Evolutionary conservation across 441 rosid species (phyloP).

Genomic region (Raphanus hybrid): DNA sequence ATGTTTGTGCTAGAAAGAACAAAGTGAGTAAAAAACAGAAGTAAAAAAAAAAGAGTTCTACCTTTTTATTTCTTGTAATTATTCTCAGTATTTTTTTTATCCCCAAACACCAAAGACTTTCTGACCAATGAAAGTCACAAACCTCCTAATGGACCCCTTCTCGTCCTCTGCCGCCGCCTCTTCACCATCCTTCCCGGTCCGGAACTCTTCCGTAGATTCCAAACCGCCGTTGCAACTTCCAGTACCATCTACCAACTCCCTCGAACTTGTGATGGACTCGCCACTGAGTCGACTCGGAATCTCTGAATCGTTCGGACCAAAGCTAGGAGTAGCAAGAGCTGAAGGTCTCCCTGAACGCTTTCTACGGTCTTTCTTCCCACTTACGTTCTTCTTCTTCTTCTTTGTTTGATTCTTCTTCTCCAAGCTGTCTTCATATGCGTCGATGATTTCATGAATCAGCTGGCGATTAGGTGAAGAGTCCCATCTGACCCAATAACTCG

Average conservation of each 20-base stretch:
- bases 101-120: conserved; percentile 76
- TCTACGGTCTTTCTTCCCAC: conserved; percentile 42
- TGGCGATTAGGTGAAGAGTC: conserved; percentile 69
- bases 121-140: conserved; percentile 71
- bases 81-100: conserved; percentile 16
- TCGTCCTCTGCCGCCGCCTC: conserved; percentile 41
- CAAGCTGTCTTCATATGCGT: conserved; percentile 62
- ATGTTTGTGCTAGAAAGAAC: not conserved
- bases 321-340: conserved; percentile 7
- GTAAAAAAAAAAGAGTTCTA: not conserved
- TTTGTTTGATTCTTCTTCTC: conserved; percentile 10
- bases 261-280: conserved; percentile 22
- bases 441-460: conserved; percentile 75
- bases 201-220: not conserved
- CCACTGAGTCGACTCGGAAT: conserved; percentile 40
- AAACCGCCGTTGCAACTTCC: not conserved
- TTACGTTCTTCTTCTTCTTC: conserved; percentile 37
- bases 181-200: conserved; percentile 16
- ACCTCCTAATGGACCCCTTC: conserved; percentile 52
- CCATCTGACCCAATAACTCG: conserved; percentile 79
- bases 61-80: conserved; percentile 10
- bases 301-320: not conserved
- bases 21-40: not conserved
- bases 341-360: conserved; percentile 37
- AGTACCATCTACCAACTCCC: conserved; percentile 22